Conservation (phyloP, 2,329 filamentous ascomycete species). For the Arthrobotrys conoides region DNA sequence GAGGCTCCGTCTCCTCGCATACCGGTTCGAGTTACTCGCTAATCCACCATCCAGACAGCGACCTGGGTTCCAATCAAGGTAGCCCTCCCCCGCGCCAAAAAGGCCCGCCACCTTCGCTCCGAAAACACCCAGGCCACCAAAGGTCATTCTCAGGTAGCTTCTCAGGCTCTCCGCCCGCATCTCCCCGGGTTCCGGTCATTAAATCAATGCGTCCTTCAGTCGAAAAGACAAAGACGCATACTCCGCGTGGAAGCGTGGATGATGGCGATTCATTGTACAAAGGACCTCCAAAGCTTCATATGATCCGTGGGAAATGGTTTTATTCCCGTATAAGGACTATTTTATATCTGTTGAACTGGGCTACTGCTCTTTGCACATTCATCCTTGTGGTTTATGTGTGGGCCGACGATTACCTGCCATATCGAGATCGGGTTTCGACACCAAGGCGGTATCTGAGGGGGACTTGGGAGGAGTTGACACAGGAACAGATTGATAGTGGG, state of each 20-base stretch:
- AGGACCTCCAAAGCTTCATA: slow-evolving; percentile 49
- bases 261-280: slow-evolving; percentile 50
- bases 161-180: slow-evolving; percentile 43
- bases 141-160: slow-evolving; percentile 43
- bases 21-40: slow-evolving; percentile 58
- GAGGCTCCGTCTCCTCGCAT: slow-evolving; percentile 52
- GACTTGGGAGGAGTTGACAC: slow-evolving; percentile 53
- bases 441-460: slow-evolving; percentile 41
- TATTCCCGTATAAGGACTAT: slow-evolving; percentile 51
- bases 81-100: slow-evolving; percentile 44
- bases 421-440: slow-evolving; percentile 37
- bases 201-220: slow-evolving; percentile 59
- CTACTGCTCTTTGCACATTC: slow-evolving; percentile 44
- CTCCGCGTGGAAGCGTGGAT: slow-evolving; percentile 51
- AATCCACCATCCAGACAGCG: slow-evolving; percentile 59
- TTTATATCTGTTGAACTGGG: slow-evolving; percentile 53
- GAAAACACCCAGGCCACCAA: slow-evolving; percentile 46
- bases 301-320: slow-evolving; percentile 61
- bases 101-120: slow-evolving; percentile 17
- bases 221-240: slow-evolving; percentile 57
- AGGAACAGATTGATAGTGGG: slow-evolving; percentile 36
- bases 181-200: slow-evolving; percentile 51
- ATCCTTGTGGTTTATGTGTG: slow-evolving; percentile 53
- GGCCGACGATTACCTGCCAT: slow-evolving; percentile 54
- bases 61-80: slow-evolving; percentile 52